Conservation (phyloP, 352 stramenopile genomes). For the Pythium phragmitis region DNA sequence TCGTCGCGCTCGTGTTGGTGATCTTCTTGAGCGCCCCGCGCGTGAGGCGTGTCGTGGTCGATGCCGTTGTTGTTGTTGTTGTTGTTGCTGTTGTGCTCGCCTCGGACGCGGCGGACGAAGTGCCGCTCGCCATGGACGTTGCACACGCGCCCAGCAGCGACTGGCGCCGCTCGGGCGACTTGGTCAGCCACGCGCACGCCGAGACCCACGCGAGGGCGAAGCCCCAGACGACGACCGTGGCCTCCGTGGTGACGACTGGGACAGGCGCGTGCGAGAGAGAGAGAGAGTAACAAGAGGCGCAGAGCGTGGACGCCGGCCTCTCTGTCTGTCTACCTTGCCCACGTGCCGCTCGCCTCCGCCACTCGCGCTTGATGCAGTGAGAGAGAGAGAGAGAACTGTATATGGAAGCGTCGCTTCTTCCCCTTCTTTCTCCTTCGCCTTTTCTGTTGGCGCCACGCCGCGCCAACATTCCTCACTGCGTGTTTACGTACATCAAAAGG, state of each 20-base stretch:
- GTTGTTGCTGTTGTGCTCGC: background rate
- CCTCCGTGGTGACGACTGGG: conserved; percentile 18
- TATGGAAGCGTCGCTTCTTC: background rate
- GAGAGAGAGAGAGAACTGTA: background rate
- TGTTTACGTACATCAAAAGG: too few relatives aligned
- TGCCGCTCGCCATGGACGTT: conserved; percentile 13
- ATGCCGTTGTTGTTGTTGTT: background rate
- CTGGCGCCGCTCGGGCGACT: conserved; percentile 18
- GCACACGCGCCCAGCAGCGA: conserved; percentile 4
- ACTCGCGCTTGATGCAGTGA: background rate
- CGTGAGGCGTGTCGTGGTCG: conserved; percentile 15
- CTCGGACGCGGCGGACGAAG: background rate
- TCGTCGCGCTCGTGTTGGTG: background rate
- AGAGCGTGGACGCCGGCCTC: background rate
- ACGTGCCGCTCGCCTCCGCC: background rate
- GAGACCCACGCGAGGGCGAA: conserved; percentile 24
- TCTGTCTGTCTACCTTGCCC: background rate
- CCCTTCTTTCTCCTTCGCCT: conserved; percentile 5
- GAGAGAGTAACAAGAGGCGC: background rate
- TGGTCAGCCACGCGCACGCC: conserved; percentile 31
- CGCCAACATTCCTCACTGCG: conserved; percentile 8
- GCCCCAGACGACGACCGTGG: conserved; percentile 7
- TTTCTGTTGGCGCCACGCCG: background rate
- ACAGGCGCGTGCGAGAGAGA: background rate
- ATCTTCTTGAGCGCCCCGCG: conserved; percentile 22